Evolutionary conservation across 2,329 filamentous ascomycete genomes (phyloP).

Genomic region (Domatiomyces catenatus): DNA sequence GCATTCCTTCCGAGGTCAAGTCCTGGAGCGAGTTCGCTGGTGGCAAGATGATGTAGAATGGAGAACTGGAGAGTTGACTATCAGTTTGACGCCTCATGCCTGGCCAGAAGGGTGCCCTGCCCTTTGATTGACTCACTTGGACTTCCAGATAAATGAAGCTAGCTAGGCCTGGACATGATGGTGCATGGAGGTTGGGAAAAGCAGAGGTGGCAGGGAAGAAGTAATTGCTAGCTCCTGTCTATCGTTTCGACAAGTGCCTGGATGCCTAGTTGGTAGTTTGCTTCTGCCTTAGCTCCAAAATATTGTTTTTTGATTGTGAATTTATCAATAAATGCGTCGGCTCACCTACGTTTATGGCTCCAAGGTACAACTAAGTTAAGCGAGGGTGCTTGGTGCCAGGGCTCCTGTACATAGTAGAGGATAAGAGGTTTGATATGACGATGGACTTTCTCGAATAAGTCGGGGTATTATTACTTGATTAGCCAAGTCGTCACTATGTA

Average conservation of each 20-base stretch:
- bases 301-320: too few species aligned
- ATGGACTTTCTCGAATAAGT: too few species aligned
- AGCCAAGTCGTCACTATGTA: neutral
- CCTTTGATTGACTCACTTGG: neutral
- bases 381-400: too few species aligned
- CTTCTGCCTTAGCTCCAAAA: too few species aligned
- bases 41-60: conserved; percentile 34
- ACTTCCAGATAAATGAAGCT: neutral
- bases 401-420: too few species aligned
- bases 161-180: neutral
- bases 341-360: too few species aligned
- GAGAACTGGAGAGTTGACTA: neutral
- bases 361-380: too few species aligned
- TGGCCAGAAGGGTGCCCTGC: neutral
- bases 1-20: conserved; percentile 79
- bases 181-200: neutral
- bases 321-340: too few species aligned
- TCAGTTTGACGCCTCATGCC: neutral
- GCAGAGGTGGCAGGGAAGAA: neutral
- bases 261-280: neutral
- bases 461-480: neutral
- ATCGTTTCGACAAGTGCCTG: neutral
- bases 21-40: conserved; percentile 94
- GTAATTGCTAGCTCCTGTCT: neutral
- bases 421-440: neutral